Base-by-base conservation (phyloP, 805 yeast genomes). In the Saccharomycopsis fermentans region DNA sequence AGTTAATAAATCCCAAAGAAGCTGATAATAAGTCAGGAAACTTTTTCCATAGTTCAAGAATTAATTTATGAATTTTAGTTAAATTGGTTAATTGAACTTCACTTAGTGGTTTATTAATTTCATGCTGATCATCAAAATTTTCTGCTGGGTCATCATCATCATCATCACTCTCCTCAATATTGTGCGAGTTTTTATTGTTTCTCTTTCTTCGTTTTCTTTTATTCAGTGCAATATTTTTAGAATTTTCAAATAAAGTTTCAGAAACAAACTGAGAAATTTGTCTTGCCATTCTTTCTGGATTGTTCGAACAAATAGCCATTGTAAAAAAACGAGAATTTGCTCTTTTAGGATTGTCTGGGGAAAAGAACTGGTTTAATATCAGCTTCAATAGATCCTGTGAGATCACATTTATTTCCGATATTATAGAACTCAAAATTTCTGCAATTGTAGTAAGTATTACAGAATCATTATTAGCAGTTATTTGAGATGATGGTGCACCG, bases 251-350 rank as follows among this genome's bases (percentile, higher is more conserved):
- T 9, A 90, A 68, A 60, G 82, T 75, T 65, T 90, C 96, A 0
- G 96, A 84, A 63, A 89, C 87, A 64, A 84, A 85, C 67, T 84
- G 90, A 2, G 95, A 86, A 36, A 88, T 74, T 61, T 82, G 81
- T 63, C 96, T 78, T 16, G 92, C 81, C 77, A 90, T 76, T 61
- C 90, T 76, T 62, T 87, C 95, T 1, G 82, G 69, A 64, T 87
- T 87, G 1, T 81, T 73, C 59, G 81, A 83, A 67, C 96, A 89
- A 2, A 90, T 77, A 14, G 80, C 74, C 39, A 85, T 67, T 5
- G 90, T 81, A 64, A 89, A 77, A 24, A 21, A 43, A 21, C n/a
- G 14, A 16, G 50, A 43, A 21, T 19, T 43, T 47, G 78, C 80
- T 67, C 85, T 84, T 0, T 86, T 87, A 1, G 87, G 82, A 26